Conservation (phyloP, 75 land plant genomes). For the Sequoiadendron giganteum region DNA sequence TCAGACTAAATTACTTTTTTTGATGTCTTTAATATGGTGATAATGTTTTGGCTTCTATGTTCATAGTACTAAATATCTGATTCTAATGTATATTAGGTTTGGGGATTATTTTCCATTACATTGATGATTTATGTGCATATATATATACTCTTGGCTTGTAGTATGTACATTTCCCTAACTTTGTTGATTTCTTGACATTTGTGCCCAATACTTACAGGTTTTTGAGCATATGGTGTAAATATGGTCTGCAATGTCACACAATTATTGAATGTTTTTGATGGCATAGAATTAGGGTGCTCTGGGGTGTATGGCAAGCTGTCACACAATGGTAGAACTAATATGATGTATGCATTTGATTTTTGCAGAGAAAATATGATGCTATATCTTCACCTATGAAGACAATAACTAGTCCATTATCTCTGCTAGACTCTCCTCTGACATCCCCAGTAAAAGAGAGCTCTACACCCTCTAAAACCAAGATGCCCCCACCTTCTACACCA, state of each 20-base stretch:
- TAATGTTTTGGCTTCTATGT: no score
- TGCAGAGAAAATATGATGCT: constrained; percentile 62
- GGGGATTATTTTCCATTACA: no score
- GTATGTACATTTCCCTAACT: no score
- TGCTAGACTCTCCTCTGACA: constrained; percentile 49
- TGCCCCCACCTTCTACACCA: constrained; percentile 69
- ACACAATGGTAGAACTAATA: background rate
- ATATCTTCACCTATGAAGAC: constrained; percentile 68
- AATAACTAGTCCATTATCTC: constrained; percentile 65
- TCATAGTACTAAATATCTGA: no score
- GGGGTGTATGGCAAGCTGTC: background rate
- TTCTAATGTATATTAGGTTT: no score
- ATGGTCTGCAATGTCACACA: background rate
- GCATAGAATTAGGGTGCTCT: background rate
- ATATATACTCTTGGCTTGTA: no score
- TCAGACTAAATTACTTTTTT: no score
- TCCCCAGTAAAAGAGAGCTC: constrained; percentile 38
- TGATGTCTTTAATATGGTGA: no score
- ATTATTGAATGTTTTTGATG: background rate
- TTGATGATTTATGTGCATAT: no score
- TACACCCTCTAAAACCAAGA: constrained; percentile 25
- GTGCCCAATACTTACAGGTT: no score
- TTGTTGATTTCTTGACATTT: no score
- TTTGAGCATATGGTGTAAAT: background rate
- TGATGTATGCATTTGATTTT: background rate